Evolutionary conservation across 257 asterid genomes (phyloP).

Genomic region (Ilex aquifolium): DNA sequence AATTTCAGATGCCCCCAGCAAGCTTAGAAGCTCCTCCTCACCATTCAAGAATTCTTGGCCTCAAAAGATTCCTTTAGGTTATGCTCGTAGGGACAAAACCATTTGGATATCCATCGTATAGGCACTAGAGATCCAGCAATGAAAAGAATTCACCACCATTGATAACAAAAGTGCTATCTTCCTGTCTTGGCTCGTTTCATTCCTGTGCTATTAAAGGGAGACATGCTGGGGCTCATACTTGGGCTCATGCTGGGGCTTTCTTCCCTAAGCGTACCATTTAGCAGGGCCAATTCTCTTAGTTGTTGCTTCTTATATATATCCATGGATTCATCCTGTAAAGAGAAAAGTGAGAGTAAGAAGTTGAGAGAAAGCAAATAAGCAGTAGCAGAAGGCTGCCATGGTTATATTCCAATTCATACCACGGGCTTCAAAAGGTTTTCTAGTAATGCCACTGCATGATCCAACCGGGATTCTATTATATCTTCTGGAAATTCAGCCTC

Average conservation of each 20-base stretch:
- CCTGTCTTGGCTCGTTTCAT: slow-evolving; percentile 81
- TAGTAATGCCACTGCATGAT: slow-evolving; percentile 53
- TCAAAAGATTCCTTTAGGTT: too few relatives aligned
- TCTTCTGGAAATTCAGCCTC: slow-evolving; percentile 85
- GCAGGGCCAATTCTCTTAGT: slow-evolving; percentile 67
- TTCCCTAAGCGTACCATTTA: slow-evolving; percentile 67
- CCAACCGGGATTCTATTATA: slow-evolving; percentile 55
- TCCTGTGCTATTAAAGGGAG: slow-evolving; percentile 59
- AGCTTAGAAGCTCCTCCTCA: too few relatives aligned
- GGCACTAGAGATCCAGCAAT: too few relatives aligned
- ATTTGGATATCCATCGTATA: not conserved
- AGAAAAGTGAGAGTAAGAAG: slow-evolving; percentile 4
- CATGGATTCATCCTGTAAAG: slow-evolving; percentile 58
- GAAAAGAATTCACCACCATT: slow-evolving; percentile 6
- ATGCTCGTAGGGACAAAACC: not conserved
- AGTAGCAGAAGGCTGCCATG: too few relatives aligned
- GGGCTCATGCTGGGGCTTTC: slow-evolving; percentile 82
- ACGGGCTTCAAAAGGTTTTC: slow-evolving; percentile 72
- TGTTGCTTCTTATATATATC: slow-evolving; percentile 71
- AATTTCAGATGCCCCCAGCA: too few relatives aligned
- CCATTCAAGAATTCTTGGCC: too few relatives aligned
- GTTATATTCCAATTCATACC: slow-evolving; percentile 29
- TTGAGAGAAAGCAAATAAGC: too few relatives aligned
- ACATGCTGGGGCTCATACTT: slow-evolving; percentile 80
- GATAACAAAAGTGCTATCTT: slow-evolving; percentile 16